Evolutionary conservation across 1,284 basidiomycete species (phyloP), one percentile per base, ranked within the genome.

Genomic region (Irpex sp.): DNA sequence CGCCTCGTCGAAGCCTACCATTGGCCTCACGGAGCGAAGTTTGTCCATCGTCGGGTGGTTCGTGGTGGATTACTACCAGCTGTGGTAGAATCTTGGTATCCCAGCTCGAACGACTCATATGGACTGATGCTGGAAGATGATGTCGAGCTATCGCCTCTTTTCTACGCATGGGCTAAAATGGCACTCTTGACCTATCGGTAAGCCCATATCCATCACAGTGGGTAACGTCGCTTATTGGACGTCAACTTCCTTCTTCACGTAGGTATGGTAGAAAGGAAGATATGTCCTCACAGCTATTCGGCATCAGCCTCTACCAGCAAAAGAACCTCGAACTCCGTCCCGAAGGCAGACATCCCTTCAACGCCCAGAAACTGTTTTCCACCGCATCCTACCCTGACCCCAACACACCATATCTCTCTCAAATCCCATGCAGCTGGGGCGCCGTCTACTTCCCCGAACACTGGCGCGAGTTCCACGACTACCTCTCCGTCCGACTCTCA

Each of bases 351-450:
- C 82, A 80, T 52, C 77, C 82, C 9, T 93, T 94, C 74, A 77
- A 91, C 70, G 84, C 91, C 0, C 85, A 83, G 62, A 63, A 70
- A 1, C 74, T 89, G 5, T 89, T 94, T 72, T 71, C 73, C 5
- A 67, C 75, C 0, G 69, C 78, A 8, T 78, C 77, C 3, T 57
- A 85, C 13, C 58, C 74, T 0, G 68, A 83, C 57, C 75, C 81
- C 0, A 75, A 80, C 4, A 88, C 85, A 0, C 92, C 93, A 0
- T 94, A 93, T 73, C 82, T 93, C 40, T 93, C 91, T 0, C 89
- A 91, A 65, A 85, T 93, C 11, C 93, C 92, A 0, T 94, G 93
- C 74, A 92, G 89, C 73, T 94, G 92, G 93, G 93, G 92, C n/a
- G 93, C 91, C 1, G 80, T 92, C 52, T 94, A 94, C 77, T 94